A percentile compares a stretch with the other conserved stretches of the same genome.
Conservation (phyloP, 805 yeast genomes). For the Maudiozyma barnettii region DNA sequence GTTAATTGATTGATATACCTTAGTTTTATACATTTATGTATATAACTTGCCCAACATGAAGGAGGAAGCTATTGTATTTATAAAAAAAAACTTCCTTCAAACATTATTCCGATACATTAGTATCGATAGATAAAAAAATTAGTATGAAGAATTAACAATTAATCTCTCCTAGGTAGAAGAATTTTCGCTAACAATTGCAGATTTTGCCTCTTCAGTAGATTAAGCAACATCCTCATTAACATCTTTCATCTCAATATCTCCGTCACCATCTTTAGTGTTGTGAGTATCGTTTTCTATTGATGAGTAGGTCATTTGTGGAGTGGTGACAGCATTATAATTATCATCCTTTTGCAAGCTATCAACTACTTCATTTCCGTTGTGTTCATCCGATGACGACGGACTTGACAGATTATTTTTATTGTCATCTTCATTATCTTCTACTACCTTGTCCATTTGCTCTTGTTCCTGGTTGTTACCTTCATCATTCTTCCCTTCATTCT, state of each 20-base stretch:
- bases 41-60: background rate
- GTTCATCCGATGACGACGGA: background rate
- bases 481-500: slow-evolving; percentile 35
- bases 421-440: background rate
- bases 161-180: too few species aligned
- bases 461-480: slow-evolving; percentile 25
- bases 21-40: background rate
- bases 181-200: background rate
- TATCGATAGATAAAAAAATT: too few species aligned
- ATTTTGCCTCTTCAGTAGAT: background rate
- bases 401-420: too few species aligned
- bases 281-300: background rate
- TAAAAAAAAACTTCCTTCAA: too few species aligned
- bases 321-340: background rate
- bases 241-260: background rate
- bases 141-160: too few species aligned
- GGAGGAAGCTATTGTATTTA: background rate
- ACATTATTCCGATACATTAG: background rate
- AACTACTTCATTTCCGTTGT: background rate
- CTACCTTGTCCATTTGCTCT: background rate
- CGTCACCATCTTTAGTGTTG: slow-evolving; percentile 2
- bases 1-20: background rate
- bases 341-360: background rate
- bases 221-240: background rate
- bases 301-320: background rate